phyloP scores from a whole-genome alignment of 345 rosid species.

The Linum tenue region DNA sequence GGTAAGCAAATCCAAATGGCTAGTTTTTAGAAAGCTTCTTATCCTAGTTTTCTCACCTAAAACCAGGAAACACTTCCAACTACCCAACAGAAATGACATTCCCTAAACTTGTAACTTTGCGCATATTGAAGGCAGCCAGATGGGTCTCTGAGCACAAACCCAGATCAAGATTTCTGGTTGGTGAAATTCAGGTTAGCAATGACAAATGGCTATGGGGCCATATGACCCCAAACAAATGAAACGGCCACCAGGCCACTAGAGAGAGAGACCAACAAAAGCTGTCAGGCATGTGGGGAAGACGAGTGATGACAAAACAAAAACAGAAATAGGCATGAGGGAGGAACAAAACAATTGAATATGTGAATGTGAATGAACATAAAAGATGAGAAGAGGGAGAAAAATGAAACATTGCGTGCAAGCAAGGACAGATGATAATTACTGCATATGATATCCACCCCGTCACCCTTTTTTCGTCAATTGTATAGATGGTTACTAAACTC shows the following conservation, averaged over 20 bases:
- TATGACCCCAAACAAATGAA: neutral
- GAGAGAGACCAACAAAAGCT: slow-evolving; percentile 23
- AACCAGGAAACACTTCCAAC: neutral
- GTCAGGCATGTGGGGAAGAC: slow-evolving; percentile 37
- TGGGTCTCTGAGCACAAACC: neutral
- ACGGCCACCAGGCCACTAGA: slow-evolving; percentile 10
- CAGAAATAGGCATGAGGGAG: slow-evolving; percentile 9
- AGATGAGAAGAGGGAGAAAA: slow-evolving; percentile 1
- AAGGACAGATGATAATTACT: slow-evolving; percentile 19
- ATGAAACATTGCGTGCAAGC: slow-evolving; percentile 46
- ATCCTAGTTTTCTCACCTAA: neutral
- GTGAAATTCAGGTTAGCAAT: slow-evolving; percentile 19
- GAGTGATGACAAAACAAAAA: slow-evolving; percentile 9
- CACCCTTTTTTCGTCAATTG: slow-evolving; percentile 12
- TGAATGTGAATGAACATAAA: neutral
- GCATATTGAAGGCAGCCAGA: neutral
- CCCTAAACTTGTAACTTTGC: neutral
- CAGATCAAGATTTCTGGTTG: slow-evolving; percentile 10
- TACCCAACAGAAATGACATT: neutral
- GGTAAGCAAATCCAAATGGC: neutral
- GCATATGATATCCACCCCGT: slow-evolving; percentile 7
- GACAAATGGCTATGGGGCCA: neutral
- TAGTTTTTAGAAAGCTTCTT: neutral
- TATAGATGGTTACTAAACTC: too few species aligned
- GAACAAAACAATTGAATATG: slow-evolving; percentile 4